Conservation (phyloP, 768 basidiomycete species). For the Roridomyces roridus region DNA sequence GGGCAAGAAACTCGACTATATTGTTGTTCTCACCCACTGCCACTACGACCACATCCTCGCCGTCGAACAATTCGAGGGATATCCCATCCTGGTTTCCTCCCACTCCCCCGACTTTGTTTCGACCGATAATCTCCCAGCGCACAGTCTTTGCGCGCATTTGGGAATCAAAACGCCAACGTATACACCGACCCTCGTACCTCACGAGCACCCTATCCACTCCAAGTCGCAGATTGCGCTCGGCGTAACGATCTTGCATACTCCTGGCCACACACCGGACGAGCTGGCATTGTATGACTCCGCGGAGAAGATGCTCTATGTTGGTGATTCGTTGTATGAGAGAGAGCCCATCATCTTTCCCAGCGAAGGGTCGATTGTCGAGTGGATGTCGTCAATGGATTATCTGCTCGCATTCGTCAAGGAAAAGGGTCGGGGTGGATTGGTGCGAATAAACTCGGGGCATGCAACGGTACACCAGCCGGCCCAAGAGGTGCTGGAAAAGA, state of each 20-base stretch:
- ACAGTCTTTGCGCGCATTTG: conserved; percentile 52
- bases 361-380: conserved; percentile 57
- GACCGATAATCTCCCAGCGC: conserved; percentile 42
- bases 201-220: conserved; percentile 41
- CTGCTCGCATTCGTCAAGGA: conserved; percentile 48
- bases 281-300: conserved; percentile 56
- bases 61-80: conserved; percentile 55
- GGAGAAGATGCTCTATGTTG: conserved; percentile 62
- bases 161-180: conserved; percentile 52
- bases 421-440: conserved; percentile 27
- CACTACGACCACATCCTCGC: conserved; percentile 61
- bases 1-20: conserved; percentile 46
- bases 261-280: conserved; percentile 66
- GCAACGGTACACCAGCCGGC: conserved; percentile 52
- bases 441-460: conserved; percentile 58
- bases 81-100: conserved; percentile 54
- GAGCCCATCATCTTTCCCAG: conserved; percentile 61
- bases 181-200: conserved; percentile 50
- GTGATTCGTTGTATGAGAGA: conserved; percentile 62
- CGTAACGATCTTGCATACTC: conserved; percentile 56
- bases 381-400: conserved; percentile 51
- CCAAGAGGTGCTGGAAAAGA: conserved; percentile 47
- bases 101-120: conserved; percentile 52
- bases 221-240: conserved; percentile 34
- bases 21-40: conserved; percentile 58